These are phyloP conservation scores for Aspergillus pseudoterreus DNA, from an alignment of 2,329 filamentous ascomycete genomes.

Conservation along the genomic window DNA sequence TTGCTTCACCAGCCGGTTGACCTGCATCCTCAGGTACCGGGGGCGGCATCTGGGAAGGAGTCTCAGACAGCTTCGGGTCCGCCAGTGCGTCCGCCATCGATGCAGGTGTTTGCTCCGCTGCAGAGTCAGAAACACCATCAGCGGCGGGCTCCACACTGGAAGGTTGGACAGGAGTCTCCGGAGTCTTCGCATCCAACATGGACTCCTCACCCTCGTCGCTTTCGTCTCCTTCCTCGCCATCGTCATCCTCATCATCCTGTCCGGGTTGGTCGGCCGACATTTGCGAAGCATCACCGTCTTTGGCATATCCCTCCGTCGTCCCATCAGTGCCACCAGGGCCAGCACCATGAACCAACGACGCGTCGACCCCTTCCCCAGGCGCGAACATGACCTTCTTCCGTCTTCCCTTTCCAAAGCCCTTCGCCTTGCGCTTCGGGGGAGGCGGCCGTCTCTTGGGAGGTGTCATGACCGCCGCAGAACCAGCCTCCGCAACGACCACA, in stretches of 20 bases:
- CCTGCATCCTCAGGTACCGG: conserved; percentile 1
- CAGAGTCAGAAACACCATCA: conserved; percentile 1
- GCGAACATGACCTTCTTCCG: conserved; percentile 67
- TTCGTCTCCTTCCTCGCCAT: conserved; percentile 46
- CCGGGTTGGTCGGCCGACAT: conserved; percentile 41
- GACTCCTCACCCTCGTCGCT: conserved; percentile 51
- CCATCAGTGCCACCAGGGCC: conserved; percentile 37
- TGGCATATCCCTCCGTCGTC: conserved; percentile 23
- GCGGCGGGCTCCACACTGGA: conserved; percentile 11
- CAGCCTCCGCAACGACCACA: conserved; percentile 51
- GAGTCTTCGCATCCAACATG: conserved; percentile 44
- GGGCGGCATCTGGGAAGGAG: background rate
- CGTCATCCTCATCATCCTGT: conserved; percentile 47
- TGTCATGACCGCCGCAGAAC: conserved; percentile 43
- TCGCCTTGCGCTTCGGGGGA: conserved; percentile 76
- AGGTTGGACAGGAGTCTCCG: conserved; percentile 33
- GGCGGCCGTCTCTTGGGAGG: conserved; percentile 62
- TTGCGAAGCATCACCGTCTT: conserved; percentile 39
- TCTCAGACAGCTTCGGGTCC: conserved; percentile 1
- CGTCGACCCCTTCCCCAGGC: conserved; percentile 41
- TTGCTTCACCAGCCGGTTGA: conserved; percentile 1
- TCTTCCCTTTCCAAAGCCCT: conserved; percentile 71
- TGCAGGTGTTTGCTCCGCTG: conserved; percentile 3
- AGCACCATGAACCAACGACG: conserved; percentile 32
- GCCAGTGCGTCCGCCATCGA: conserved; percentile 8